phyloP scores from a whole-genome alignment of 768 basidiomycete species.

The Leucocoprinus sp. region DNA sequence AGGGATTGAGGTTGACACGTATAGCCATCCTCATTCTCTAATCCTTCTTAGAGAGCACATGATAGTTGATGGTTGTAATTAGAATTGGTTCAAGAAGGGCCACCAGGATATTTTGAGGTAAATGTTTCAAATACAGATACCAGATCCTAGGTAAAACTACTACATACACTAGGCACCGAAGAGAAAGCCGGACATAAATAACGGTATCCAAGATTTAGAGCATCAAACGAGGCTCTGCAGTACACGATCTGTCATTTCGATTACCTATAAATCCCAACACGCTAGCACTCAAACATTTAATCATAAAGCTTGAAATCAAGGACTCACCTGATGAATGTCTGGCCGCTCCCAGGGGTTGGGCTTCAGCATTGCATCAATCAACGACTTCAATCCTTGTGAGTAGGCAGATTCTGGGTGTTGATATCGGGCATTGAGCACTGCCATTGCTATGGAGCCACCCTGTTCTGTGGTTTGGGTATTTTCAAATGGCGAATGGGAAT shows the following conservation, averaged over 20 bases:
- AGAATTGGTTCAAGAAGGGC: too few relatives aligned
- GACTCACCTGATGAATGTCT: slow-evolving; percentile 70
- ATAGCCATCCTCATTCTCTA: too few relatives aligned
- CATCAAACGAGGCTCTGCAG: slow-evolving; percentile 47
- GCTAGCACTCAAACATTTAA: not conserved
- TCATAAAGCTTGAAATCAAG: not conserved
- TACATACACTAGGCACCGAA: not conserved
- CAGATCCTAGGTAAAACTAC: not conserved
- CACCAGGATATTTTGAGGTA: too few relatives aligned
- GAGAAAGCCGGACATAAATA: not conserved
- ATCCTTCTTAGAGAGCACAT: too few relatives aligned
- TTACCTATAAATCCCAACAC: slow-evolving; percentile 37
- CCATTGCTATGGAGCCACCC: slow-evolving; percentile 97
- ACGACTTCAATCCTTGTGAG: slow-evolving; percentile 69
- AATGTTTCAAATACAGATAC: too few relatives aligned
- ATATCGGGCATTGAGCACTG: slow-evolving; percentile 89
- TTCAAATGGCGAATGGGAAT: slow-evolving; percentile 95
- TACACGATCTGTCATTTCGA: slow-evolving; percentile 55
- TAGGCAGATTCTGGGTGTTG: slow-evolving; percentile 84
- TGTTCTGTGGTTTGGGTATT: slow-evolving; percentile 86
- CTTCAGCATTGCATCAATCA: slow-evolving; percentile 82
- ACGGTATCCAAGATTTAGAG: slow-evolving; percentile 4
- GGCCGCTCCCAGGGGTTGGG: slow-evolving; percentile 78
- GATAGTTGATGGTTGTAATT: too few relatives aligned
- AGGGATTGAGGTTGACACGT: too few relatives aligned